phyloP scores from a whole-genome alignment of 495 filamentous ascomycete species.

The Chlorociboria aeruginascens region DNA sequence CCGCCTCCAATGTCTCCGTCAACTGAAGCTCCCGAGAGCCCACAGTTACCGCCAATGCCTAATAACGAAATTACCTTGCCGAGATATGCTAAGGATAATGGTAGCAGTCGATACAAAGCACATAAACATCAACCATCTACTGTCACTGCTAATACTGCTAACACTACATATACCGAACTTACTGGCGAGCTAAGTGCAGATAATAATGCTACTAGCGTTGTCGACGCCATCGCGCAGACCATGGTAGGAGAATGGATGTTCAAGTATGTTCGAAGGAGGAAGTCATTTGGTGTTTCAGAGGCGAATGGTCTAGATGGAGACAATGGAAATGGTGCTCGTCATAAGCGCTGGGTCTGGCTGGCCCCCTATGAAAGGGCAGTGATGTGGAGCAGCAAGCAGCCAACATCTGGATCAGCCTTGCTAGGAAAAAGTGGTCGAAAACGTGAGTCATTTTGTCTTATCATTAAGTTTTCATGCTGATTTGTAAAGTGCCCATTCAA shows the following conservation, averaged over 20 bases:
- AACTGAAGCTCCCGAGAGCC: slow-evolving; percentile 55
- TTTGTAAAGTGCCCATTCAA: slow-evolving; percentile 70
- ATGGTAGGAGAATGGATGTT: slow-evolving; percentile 99
- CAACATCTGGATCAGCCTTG: slow-evolving; percentile 72
- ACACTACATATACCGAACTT: slow-evolving; percentile 31
- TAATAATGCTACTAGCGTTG: slow-evolving; percentile 65
- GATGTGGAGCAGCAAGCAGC: slow-evolving; percentile 98
- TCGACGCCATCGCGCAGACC: slow-evolving; percentile 96
- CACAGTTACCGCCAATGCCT: slow-evolving; percentile 59
- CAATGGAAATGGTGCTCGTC: slow-evolving; percentile 50
- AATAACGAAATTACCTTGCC: slow-evolving; percentile 59
- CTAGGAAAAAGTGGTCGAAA: slow-evolving; percentile 94
- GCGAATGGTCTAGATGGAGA: slow-evolving; percentile 39
- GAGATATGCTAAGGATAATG: slow-evolving; percentile 27
- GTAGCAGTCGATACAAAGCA: slow-evolving; percentile 24
- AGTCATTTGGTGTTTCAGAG: slow-evolving; percentile 80
- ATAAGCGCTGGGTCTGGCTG: slow-evolving; percentile 98
- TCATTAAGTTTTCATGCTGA: slow-evolving; percentile 10
- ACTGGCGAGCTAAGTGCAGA: slow-evolving; percentile 30
- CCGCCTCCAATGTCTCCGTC: slow-evolving; percentile 54
- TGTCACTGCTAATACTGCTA: slow-evolving; percentile 41
- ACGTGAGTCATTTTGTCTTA: slow-evolving; percentile 44
- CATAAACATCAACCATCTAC: slow-evolving; percentile 37
- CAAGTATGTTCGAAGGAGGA: slow-evolving; percentile 89
- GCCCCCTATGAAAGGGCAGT: slow-evolving; percentile 91